Evolutionary conservation across 345 rosid genomes (phyloP).

Genomic region (Populus alba): DNA sequence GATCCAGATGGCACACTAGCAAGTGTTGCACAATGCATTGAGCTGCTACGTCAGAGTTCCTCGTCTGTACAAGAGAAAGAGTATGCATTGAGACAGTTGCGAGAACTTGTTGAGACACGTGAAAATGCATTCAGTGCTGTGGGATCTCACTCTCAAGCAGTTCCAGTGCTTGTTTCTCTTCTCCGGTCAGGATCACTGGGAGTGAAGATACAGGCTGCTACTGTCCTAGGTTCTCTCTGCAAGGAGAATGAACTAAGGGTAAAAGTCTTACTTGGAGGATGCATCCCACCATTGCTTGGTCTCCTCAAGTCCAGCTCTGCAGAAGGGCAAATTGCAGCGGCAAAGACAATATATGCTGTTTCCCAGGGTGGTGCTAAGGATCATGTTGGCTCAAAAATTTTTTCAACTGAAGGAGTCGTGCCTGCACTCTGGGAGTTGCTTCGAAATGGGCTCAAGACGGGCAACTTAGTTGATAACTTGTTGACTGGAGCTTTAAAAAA

Average conservation of each 20-base stretch:
- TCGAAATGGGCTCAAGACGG: constrained; percentile 67
- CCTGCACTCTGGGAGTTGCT: constrained; percentile 91
- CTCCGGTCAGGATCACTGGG: constrained; percentile 94
- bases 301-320: constrained; percentile 94
- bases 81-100: constrained; percentile 75
- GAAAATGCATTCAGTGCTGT: constrained; percentile 99
- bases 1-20: constrained; percentile 99
- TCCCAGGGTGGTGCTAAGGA: constrained; percentile 96
- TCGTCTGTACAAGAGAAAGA: constrained; percentile 93
- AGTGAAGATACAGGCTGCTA: constrained; percentile 94
- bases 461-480: constrained; percentile 77
- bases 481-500: constrained; percentile 93
- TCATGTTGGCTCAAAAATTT: constrained; percentile 96
- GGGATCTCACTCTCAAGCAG: constrained; percentile 99
- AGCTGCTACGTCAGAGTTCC: constrained; percentile 86
- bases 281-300: constrained; percentile 99
- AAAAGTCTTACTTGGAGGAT: constrained; percentile 97
- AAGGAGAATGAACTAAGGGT: constrained; percentile 98
- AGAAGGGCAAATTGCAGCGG: constrained; percentile 96
- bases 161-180: constrained; percentile 98
- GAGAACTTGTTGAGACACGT: constrained; percentile 88
- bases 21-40: constrained; percentile 98
- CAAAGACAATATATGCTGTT: constrained; percentile 93
- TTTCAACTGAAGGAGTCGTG: constrained; percentile 99
- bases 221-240: constrained; percentile 92